Percentiles rank a stretch among this genome's conserved stretches.
Evolutionary conservation across 441 rosid species (phyloP).

Genomic region (Gossypium trilobum): DNA sequence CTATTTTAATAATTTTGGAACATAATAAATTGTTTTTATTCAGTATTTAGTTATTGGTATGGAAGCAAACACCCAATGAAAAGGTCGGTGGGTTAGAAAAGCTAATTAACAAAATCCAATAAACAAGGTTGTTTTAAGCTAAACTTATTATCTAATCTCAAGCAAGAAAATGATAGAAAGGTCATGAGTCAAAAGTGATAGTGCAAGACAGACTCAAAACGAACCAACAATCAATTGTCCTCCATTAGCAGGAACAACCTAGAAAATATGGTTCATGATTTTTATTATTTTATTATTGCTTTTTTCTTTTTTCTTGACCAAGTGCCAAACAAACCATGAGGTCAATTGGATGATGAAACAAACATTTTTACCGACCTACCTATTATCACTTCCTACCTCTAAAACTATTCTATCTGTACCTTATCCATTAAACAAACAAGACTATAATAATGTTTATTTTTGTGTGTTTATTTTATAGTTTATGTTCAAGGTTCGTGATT

Average conservation of each 20-base stretch:
- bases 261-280: neutral
- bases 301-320: neutral
- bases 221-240: constrained; percentile 10
- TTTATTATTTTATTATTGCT: neutral
- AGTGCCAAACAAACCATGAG: constrained; percentile 8
- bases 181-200: neutral
- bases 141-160: neutral
- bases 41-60: no score
- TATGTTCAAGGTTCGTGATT: rapidly evolving
- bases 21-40: no score
- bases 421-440: neutral
- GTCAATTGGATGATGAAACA: constrained; percentile 5
- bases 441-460: neutral
- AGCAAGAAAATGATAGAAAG: neutral
- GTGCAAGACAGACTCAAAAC: constrained; percentile 10
- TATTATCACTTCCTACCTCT: neutral
- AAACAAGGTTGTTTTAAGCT: neutral
- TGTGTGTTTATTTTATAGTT: no score
- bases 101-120: no score
- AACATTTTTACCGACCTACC: neutral
- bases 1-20: no score
- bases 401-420: neutral
- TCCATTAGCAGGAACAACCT: constrained; percentile 9
- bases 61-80: no score
- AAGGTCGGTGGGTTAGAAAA: no score